phyloP scores from a whole-genome alignment of 257 asterid species.

The Osmanthus fragrans region DNA sequence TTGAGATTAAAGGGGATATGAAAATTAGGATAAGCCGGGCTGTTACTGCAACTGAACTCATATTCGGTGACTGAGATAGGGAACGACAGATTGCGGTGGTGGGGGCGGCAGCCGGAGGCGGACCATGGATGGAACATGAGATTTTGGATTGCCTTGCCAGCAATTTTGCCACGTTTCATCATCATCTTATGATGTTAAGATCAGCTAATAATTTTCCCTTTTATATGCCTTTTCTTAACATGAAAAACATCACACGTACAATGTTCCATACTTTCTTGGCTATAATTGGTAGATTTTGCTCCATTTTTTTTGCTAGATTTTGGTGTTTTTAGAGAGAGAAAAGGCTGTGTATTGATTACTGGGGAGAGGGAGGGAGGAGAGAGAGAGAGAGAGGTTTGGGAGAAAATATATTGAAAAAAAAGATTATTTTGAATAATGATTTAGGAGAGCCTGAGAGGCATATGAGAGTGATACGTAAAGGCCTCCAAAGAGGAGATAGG shows the following conservation, averaged over 20 bases:
- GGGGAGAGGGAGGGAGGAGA: neutral
- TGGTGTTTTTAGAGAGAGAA: neutral
- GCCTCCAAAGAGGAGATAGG: conserved; percentile 16
- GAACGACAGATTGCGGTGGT: conserved; percentile 20
- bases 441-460: conserved; percentile 19
- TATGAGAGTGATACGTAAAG: conserved; percentile 41
- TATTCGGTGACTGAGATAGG: conserved; percentile 41
- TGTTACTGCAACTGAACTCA: conserved; percentile 85
- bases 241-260: conserved; percentile 53
- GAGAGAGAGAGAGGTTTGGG: neutral
- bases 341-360: neutral
- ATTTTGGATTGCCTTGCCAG: conserved; percentile 70
- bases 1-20: conserved; percentile 44
- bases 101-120: conserved; percentile 30
- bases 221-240: conserved; percentile 72
- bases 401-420: conserved; percentile 7
- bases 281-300: conserved; percentile 59
- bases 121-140: conserved; percentile 68
- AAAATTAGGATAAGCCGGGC: conserved; percentile 49
- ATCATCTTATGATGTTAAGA: conserved; percentile 57
- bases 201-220: conserved; percentile 62
- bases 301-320: conserved; percentile 52
- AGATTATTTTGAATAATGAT: conserved; percentile 22
- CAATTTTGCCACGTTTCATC: conserved; percentile 78
- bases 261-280: conserved; percentile 76